Percentiles rank a stretch among this genome's conserved stretches.
These are phyloP conservation scores for Lanzia echinophila DNA, from an alignment of 2,329 filamentous ascomycete genomes.

Conservation along the genomic window DNA sequence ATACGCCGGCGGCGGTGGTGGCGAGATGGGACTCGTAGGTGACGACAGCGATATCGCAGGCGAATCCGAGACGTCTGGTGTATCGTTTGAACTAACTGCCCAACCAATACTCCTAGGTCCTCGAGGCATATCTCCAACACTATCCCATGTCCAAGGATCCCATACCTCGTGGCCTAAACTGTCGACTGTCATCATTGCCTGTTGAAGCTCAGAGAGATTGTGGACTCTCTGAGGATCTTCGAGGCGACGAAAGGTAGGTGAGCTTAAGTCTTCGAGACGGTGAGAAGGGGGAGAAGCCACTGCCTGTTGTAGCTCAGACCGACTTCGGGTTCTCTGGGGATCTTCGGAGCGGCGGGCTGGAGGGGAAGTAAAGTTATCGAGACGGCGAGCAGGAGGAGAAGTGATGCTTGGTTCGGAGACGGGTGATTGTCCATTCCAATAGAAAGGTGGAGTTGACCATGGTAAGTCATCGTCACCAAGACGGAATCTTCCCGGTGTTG, in stretches of 20 bases:
- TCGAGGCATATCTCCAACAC: slow-evolving; percentile 20
- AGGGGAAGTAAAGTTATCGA: no score
- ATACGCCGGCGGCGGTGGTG: slow-evolving; percentile 21
- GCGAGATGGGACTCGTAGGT: background rate
- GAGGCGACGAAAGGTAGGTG: slow-evolving; percentile 7
- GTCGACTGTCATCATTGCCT: slow-evolving; percentile 31
- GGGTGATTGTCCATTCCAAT: slow-evolving; percentile 13
- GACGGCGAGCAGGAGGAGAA: background rate
- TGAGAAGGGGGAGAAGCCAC: background rate
- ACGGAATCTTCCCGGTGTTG: slow-evolving; percentile 27
- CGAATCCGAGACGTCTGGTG: background rate
- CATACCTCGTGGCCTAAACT: slow-evolving; percentile 24
- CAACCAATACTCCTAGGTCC: slow-evolving; percentile 27
- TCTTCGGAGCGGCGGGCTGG: no score
- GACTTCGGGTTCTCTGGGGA: no score
- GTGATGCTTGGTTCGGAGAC: no score
- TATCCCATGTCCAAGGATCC: slow-evolving; percentile 25
- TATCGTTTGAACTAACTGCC: slow-evolving; percentile 24
- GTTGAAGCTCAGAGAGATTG: slow-evolving; percentile 26
- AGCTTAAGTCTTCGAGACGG: background rate
- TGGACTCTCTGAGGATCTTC: slow-evolving; percentile 27
- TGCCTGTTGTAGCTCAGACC: background rate
- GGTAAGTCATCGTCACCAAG: slow-evolving; percentile 29
- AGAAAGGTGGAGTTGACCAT: slow-evolving; percentile 28
- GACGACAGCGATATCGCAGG: slow-evolving; percentile 4